Evolutionary conservation across 148 eudicot genomes (phyloP), one percentile per base, ranked within the genome.

Genomic region (Fagopyrum esculentum): DNA sequence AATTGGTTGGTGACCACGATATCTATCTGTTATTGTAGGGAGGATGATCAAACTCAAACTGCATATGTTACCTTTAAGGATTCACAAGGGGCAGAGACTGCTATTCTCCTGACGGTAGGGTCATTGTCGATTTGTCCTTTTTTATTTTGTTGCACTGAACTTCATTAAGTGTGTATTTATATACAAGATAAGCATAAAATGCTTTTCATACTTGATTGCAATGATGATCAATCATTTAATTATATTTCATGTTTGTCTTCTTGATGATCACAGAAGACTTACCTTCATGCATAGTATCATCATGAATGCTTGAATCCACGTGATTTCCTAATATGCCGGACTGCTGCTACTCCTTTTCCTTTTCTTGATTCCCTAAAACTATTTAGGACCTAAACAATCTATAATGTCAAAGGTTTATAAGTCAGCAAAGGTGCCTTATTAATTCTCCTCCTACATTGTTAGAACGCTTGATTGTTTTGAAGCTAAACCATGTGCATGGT

Each of bases 11-110:
- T 35, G 46, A 40, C 17, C 15, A 64, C 0, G 3, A 13, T 12
- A 48, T 59, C 19, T 74, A 12, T 68, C 15, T 55, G 35, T 19
- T 73, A 6, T 70, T 77, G 55, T 75, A 93, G 98, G 78, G 97
- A 86, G 73, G 87, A 77, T 83, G 95, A 91, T 83, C 82, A 91
- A 6, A 87, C 97, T 82, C 98, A 91, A 82, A 84, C 77, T 77
- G 97, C 97, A 69, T 88, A 85, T 82, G 97, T 93, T 80, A 93
- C 93, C 68, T 93, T 93, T 75, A 89, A 88, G 84, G 95, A 89
- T 73, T 45, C 89, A 57, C 90, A 89, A 78, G 95, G 95, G 45
- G 98, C 98, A 75, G 97, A 91, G 80, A 93, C 95, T 77, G 98
- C 98, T 9, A 91, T 92, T 81, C 97, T 93, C 77, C 97, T 93